Conservation (phyloP, 1,139 yeast genomes). For the Komagataea norvegica region DNA sequence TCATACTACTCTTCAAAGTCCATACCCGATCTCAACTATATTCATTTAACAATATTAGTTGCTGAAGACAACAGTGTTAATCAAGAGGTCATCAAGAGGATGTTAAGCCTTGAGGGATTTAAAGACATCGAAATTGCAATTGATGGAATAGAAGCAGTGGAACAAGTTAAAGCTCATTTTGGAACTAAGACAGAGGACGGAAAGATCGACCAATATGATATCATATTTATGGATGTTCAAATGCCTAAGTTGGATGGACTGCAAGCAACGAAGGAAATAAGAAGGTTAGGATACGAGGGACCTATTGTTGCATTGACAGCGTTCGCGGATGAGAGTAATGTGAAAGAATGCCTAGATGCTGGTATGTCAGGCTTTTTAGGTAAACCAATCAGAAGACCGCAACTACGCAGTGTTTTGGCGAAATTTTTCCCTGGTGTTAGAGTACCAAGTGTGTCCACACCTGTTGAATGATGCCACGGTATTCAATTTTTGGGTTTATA, state of each 20-base stretch:
- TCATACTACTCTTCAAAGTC: constrained; percentile 10
- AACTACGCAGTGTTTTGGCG: constrained; percentile 45
- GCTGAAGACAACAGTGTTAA: constrained; percentile 93
- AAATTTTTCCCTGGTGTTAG: constrained; percentile 31
- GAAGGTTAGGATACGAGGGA: constrained; percentile 58
- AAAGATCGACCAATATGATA: constrained; percentile 36
- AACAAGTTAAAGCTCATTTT: constrained; percentile 21
- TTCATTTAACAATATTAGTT: constrained; percentile 55
- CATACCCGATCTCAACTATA: constrained; percentile 13
- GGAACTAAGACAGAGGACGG: neutral
- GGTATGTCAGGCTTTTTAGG: constrained; percentile 90
- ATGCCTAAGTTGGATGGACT: constrained; percentile 94
- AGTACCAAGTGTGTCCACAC: constrained; percentile 2
- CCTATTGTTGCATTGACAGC: constrained; percentile 95
- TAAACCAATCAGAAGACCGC: constrained; percentile 76
- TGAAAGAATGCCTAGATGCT: constrained; percentile 65
- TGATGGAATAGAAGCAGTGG: constrained; percentile 88
- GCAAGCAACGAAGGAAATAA: constrained; percentile 69
- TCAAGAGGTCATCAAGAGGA: constrained; percentile 83
- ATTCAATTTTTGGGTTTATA: no score
- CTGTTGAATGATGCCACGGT: constrained; percentile 6
- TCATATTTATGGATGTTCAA: constrained; percentile 93
- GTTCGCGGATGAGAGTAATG: constrained; percentile 84
- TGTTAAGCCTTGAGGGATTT: constrained; percentile 79
- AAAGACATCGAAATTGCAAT: constrained; percentile 67